Evolutionary conservation across 768 basidiomycete species (phyloP), one percentile per base, ranked within the genome.

Genomic region (Filobasidium wieringae): DNA sequence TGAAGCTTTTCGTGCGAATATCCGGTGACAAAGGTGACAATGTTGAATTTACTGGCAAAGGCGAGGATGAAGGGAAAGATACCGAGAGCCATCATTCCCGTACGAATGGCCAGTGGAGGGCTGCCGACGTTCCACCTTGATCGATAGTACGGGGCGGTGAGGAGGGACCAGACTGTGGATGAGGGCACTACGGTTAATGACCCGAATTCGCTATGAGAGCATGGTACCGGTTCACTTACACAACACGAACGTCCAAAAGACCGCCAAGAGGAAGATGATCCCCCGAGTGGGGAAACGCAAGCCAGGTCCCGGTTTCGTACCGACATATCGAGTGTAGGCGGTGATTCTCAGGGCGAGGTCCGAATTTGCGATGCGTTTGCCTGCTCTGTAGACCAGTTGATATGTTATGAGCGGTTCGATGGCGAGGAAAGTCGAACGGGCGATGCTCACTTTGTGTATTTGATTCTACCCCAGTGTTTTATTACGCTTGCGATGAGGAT

Each of bases 1-100:
- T 70, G 67, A 1, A 72, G 65, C 60, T 68, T 68, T 39, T 72
- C 71, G 40, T 72, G 69, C n/a, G 68, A 69, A 40, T 59, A 49
- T n/a, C 70, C 70, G 43, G 64, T 64, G 30, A 66, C 40, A 36
- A 68, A 60, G 7, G 62, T 63, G 41, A 70, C 50, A 12, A 65
- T 29, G 59, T 67, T 69, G 43, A 51, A 60, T 45, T 70, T 70
- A 24, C 64, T 63, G 11, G 61, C 69, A 50, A 70, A 61, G 0
- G 63, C 65, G 57, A 67, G 51, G 56, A 64, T 65, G 62, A 68
- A 67, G 11, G 63, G 65, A 47, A 63, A 69, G 58, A 53, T 32
- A n/a, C 57, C 47, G 6, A 55, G 30, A 5, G 53, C 53, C 19
- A 59, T 43, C 29, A 55, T 31, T 2, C 66, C 66, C 2, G 66